A percentile compares a stretch with the other conserved stretches of the same genome.
Conservation (phyloP, 164 flowering plant genomes). For the Aristolochia californica region DNA sequence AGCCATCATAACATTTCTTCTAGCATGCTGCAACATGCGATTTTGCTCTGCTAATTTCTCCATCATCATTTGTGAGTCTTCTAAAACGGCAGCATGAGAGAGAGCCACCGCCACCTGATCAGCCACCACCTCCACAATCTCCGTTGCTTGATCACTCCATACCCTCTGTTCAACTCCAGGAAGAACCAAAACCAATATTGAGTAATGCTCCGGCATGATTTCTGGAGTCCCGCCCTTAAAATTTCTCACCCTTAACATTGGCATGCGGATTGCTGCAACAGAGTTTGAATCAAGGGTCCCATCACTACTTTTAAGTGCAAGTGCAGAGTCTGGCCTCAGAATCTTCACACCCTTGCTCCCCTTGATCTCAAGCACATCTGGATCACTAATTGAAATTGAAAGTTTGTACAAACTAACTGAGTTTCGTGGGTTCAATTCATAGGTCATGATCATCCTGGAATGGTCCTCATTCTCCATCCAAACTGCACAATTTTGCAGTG, state of each 20-base stretch:
- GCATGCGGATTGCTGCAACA: slow-evolving; percentile 91
- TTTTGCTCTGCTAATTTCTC: slow-evolving; percentile 76
- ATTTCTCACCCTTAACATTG: slow-evolving; percentile 76
- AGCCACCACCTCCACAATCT: slow-evolving; percentile 87
- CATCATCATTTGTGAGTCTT: slow-evolving; percentile 87
- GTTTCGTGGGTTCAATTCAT: slow-evolving; percentile 46
- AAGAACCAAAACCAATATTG: slow-evolving; percentile 77
- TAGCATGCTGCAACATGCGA: slow-evolving; percentile 71
- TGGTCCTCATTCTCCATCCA: slow-evolving; percentile 87
- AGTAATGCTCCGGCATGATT: slow-evolving; percentile 53
- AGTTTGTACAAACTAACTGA: slow-evolving; percentile 11
- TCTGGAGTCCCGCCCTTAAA: slow-evolving; percentile 95
- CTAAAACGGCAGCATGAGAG: slow-evolving; percentile 90
- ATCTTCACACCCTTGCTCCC: slow-evolving; percentile 47
- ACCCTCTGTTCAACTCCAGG: slow-evolving; percentile 40
- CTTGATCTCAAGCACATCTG: slow-evolving; percentile 55
- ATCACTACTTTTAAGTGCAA: slow-evolving; percentile 49
- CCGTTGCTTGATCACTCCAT: slow-evolving; percentile 73
- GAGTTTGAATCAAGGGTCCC: slow-evolving; percentile 38
- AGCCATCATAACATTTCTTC: slow-evolving; percentile 75
- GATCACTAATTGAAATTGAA: slow-evolving; percentile 51
- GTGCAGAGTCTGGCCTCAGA: slow-evolving; percentile 47
- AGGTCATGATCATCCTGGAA: slow-evolving; percentile 64
- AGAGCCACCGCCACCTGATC: slow-evolving; percentile 98
- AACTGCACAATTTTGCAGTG: slow-evolving; percentile 75